Conservation (phyloP, 2,329 filamentous ascomycete genomes). For the Diaporthe australafricana region DNA sequence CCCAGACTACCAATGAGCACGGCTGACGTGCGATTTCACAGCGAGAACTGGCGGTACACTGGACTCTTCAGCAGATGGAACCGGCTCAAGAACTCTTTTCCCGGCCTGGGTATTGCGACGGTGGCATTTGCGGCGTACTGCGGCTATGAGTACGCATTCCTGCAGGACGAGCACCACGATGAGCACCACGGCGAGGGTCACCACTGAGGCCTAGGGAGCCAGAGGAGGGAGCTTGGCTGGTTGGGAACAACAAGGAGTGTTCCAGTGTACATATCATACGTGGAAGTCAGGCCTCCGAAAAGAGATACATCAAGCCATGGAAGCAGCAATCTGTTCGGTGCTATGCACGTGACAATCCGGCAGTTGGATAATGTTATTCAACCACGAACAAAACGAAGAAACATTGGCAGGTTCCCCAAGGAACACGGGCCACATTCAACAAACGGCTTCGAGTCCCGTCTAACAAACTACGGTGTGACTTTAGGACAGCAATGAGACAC, state of each 20-base stretch:
- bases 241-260: not conserved
- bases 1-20: not conserved
- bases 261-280: constrained; percentile 34
- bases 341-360: not conserved
- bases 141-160: constrained; percentile 87
- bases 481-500: not conserved
- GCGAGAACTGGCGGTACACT: constrained; percentile 94
- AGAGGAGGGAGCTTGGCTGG: not conserved
- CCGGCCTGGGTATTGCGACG: constrained; percentile 90
- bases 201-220: constrained; percentile 57
- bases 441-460: not conserved
- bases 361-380: not conserved
- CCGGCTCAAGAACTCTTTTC: constrained; percentile 87
- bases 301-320: not conserved
- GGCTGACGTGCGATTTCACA: constrained; percentile 53
- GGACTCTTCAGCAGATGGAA: constrained; percentile 90
- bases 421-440: not conserved
- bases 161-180: constrained; percentile 76
- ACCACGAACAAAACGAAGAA: not conserved
- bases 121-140: constrained; percentile 93
- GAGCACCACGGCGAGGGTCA: constrained; percentile 66
- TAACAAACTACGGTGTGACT: too few relatives aligned
- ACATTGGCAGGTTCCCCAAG: too few relatives aligned
- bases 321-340: not conserved
- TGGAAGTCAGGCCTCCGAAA: constrained; percentile 1